Base-by-base conservation (phyloP, 768 basidiomycete genomes). In the Rubroboletus pulcherrimus region DNA sequence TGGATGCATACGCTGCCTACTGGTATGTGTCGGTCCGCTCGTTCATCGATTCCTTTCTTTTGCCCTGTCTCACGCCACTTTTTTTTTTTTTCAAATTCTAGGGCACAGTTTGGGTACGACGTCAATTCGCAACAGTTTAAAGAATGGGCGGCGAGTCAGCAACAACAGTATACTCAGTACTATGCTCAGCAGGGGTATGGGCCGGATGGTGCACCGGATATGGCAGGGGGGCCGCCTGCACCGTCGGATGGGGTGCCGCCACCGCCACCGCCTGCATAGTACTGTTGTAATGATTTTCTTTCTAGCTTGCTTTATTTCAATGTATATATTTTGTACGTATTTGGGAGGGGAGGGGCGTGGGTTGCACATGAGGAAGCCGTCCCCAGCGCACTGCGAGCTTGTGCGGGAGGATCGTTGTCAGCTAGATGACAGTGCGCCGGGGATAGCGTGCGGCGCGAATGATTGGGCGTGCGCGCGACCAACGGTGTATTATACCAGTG, bases 21-120 rank as follows among this genome's bases (percentile, higher is more conserved):
- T 85, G 84, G 84, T 82, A 66, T 48, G 73, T 72, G 34, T 70
- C 69, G n/a, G 62, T 64, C 38, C 33, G 29, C 54, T 24, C n/a
- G 39, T 24, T 12, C 19, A 29, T 31, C 1, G 4, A 21, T 39
- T 26, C 41, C n/a, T 10, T 44, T 8, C 12, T 12, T 17, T 14
- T 50, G 1, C 35, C 4, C 26, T 24, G 4, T 31, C 50, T 35
- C 30, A 8, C 5, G 0, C 35, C 21, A 10, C 7, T 53, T 26
- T 49, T 39, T 41, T 30, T 26, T 26, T 26, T 26, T 49, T 39
- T 41, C 30, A 38, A 42, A 34, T 40, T 40, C 49, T 9, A 91
- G 90, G 90, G 86, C 90, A 57, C 85, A 86, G 6, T 91, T 89
- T 64, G 90, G 90, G 11, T 92, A 92, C 69, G 91, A 93, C 62